A percentile compares a stretch with the other conserved stretches of the same genome.
Evolutionary conservation across 169 alveolate genomes (phyloP).

Genomic region (Plasmodium chabaudi): DNA sequence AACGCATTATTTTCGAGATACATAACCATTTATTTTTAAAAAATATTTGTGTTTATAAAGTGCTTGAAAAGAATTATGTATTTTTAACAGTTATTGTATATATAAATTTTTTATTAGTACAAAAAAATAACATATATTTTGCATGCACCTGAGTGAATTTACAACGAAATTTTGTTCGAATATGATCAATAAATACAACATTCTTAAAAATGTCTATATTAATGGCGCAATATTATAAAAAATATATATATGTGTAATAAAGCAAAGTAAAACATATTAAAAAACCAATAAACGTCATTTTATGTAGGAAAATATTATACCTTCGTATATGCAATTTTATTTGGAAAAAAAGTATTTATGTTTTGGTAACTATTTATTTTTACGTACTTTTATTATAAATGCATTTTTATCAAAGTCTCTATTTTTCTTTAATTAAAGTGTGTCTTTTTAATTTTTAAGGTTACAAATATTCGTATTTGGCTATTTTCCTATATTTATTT

Average conservation of each 20-base stretch:
- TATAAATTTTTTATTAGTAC: background rate
- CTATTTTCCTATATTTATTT: background rate
- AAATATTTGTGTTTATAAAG: background rate
- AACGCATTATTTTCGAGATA: background rate
- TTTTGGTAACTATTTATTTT: conserved; percentile 16
- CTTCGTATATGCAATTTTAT: background rate
- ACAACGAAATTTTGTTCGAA: background rate
- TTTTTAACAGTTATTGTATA: background rate
- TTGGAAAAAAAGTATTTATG: conserved; percentile 12
- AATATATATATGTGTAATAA: background rate
- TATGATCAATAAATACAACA: background rate
- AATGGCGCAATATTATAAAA: conserved; percentile 1
- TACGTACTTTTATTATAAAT: background rate
- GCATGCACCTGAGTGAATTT: conserved; percentile 28
- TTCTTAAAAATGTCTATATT: background rate
- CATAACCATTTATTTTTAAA: background rate
- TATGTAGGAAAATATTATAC: too few species aligned
- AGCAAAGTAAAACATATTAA: background rate
- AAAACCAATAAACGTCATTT: too few species aligned
- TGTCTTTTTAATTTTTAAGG: conserved; percentile 21
- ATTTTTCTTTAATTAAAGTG: conserved; percentile 15
- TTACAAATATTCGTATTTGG: background rate
- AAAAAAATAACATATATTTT: conserved; percentile 1
- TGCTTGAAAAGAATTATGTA: background rate
- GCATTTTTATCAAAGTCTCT: background rate